A percentile compares a stretch with the other conserved stretches of the same genome.
These are phyloP conservation scores for Lantana camara DNA, from an alignment of 257 asterid species.

Conservation along the genomic window DNA sequence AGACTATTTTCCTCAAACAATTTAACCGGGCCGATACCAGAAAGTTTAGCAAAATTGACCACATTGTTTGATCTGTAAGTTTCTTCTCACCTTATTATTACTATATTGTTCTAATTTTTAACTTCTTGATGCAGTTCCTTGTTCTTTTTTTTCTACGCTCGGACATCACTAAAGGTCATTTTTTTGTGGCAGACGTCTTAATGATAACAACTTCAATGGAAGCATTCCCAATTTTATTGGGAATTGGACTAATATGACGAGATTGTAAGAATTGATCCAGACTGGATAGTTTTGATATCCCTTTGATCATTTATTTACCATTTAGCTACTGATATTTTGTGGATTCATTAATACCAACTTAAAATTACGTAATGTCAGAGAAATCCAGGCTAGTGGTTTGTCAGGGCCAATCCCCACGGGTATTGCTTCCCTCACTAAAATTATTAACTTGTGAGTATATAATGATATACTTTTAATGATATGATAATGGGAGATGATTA, in stretches of 20 bases:
- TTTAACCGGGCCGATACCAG: slow-evolving; percentile 63
- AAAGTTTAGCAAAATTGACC: slow-evolving; percentile 47
- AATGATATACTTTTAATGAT: not conserved
- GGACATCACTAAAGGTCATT: not conserved
- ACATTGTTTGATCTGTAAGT: slow-evolving; percentile 68
- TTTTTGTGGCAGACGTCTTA: slow-evolving; percentile 53
- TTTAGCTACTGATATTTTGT: not conserved
- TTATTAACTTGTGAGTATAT: slow-evolving; percentile 65
- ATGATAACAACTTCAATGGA: slow-evolving; percentile 67
- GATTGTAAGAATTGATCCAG: slow-evolving; percentile 45
- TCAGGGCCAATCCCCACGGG: slow-evolving; percentile 66
- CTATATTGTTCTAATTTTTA: no score
- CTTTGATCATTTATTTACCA: not conserved
- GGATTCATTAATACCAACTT: not conserved
- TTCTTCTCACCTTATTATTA: no score
- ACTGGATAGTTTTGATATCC: not conserved
- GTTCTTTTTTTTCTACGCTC: no score
- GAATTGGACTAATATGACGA: slow-evolving; percentile 53
- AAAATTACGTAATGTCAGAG: slow-evolving; percentile 36
- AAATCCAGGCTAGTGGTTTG: slow-evolving; percentile 74
- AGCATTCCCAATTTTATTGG: slow-evolving; percentile 56
- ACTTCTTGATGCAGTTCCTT: no score
- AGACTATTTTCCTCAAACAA: slow-evolving; percentile 64
- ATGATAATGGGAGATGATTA: not conserved
- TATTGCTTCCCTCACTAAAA: slow-evolving; percentile 53